These are phyloP conservation scores for Eimeria falciformis DNA, from an alignment of 169 alveolate genomes.

Conservation along the genomic window DNA sequence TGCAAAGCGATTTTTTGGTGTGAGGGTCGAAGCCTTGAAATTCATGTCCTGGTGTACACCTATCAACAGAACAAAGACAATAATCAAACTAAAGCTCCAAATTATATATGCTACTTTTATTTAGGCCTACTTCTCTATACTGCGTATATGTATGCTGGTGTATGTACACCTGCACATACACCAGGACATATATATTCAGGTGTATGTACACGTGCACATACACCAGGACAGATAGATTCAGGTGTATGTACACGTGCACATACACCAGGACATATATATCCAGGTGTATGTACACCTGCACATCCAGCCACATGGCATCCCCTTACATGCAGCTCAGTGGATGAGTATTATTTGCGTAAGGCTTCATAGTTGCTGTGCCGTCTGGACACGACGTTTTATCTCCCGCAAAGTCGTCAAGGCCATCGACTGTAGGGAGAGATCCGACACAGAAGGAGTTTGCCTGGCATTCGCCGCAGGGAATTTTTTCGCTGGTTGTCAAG, in stretches of 20 bases:
- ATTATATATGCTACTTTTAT: no score
- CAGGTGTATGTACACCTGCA: no score
- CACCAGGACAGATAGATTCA: no score
- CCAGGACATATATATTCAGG: no score
- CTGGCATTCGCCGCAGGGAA: slow-evolving; percentile 85
- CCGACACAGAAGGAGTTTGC: slow-evolving; percentile 89
- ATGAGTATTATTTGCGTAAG: slow-evolving; percentile 80
- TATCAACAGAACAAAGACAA: slow-evolving; percentile 3
- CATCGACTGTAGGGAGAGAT: slow-evolving; percentile 79
- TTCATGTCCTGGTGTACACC: slow-evolving; percentile 84
- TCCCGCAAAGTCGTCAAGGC: slow-evolving; percentile 79
- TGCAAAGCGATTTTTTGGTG: slow-evolving; percentile 76
- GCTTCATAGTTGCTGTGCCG: slow-evolving; percentile 83
- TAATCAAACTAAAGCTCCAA: no score
- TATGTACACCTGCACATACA: no score
- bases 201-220: no score
- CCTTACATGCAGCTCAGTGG: slow-evolving; percentile 84
- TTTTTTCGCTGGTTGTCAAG: slow-evolving; percentile 79
- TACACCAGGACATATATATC: no score
- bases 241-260: no score
- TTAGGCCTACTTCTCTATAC: no score
- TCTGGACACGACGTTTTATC: slow-evolving; percentile 84
- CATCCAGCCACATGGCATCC: slow-evolving; percentile 46
- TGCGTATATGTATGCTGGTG: no score
- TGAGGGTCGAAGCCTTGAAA: slow-evolving; percentile 25